These are phyloP conservation scores for Aspergillus brasiliensis DNA, from an alignment of 2,329 filamentous ascomycete species.

Conservation along the genomic window DNA sequence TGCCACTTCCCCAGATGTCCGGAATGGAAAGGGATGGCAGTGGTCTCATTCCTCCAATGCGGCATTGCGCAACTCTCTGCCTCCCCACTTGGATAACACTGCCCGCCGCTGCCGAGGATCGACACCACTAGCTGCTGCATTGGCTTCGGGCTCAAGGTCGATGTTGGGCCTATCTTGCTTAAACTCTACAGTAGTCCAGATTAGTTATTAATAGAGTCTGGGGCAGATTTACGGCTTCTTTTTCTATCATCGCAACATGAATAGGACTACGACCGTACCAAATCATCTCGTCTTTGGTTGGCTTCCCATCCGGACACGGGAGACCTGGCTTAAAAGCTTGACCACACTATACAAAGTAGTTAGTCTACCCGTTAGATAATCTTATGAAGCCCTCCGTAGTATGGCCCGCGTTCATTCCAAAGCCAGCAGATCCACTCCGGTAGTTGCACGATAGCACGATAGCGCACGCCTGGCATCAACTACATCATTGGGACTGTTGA, in stretches of 20 bases:
- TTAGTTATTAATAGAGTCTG: slow-evolving; percentile 4
- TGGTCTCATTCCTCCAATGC: neutral
- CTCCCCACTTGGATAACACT: neutral
- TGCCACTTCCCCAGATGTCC: slow-evolving; percentile 1
- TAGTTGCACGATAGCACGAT: neutral
- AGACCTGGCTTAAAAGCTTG: neutral
- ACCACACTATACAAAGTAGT: too few relatives aligned
- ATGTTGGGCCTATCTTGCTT: slow-evolving; percentile 2
- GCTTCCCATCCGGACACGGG: neutral
- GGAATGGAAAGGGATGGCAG: neutral
- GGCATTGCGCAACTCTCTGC: neutral
- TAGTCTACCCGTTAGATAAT: too few relatives aligned
- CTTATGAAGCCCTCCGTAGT: neutral
- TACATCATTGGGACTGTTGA: neutral
- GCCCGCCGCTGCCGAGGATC: slow-evolving; percentile 4
- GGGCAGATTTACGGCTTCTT: neutral
- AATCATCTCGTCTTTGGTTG: too few relatives aligned
- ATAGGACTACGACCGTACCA: too few relatives aligned
- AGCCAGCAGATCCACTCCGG: neutral
- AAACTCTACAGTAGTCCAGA: slow-evolving; percentile 9
- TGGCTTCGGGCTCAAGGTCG: neutral
- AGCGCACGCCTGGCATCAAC: neutral
- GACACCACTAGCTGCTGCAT: slow-evolving; percentile 7
- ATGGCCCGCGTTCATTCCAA: neutral
- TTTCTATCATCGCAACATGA: neutral